Conservation (phyloP, 2,329 filamentous ascomycete genomes). For the Elsinoe ampelina region DNA sequence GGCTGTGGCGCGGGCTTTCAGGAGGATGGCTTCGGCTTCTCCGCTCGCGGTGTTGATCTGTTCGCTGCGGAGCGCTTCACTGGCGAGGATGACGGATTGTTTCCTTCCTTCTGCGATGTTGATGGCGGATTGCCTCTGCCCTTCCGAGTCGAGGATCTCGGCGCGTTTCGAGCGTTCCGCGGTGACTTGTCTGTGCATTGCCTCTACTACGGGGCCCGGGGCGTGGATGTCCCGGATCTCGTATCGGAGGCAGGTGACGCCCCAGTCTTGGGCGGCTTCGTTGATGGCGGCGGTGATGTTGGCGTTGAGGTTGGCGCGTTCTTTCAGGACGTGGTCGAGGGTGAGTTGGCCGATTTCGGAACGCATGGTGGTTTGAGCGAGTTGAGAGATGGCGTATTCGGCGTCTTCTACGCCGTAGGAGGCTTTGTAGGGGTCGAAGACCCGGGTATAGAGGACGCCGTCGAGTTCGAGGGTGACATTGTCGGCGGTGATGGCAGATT, state of each 20-base stretch:
- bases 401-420: conserved; percentile 98
- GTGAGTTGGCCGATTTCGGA: conserved; percentile 95
- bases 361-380: conserved; percentile 98
- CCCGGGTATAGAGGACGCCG: conserved; percentile 87
- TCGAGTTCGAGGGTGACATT: conserved; percentile 96
- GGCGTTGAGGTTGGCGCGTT: conserved; percentile 88
- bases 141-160: conserved; percentile 94
- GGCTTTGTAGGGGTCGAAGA: conserved; percentile 97
- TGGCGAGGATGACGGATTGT: conserved; percentile 92
- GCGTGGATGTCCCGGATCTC: conserved; percentile 98
- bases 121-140: conserved; percentile 93
- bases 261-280: conserved; percentile 93
- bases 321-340: conserved; percentile 94
- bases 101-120: conserved; percentile 98
- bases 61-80: conserved; percentile 80
- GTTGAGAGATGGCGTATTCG: conserved; percentile 95
- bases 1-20: conserved; percentile 81
- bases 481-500: conserved; percentile 96
- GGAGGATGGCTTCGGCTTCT: conserved; percentile 85
- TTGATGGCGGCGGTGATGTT: conserved; percentile 99
- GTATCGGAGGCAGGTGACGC: conserved; percentile 89
- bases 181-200: conserved; percentile 97
- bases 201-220: conserved; percentile 82
- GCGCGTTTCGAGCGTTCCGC: conserved; percentile 95
- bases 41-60: conserved; percentile 87